Evolutionary conservation across 1,139 yeast genomes (phyloP).

Genomic region (Candida labiduridarum): DNA sequence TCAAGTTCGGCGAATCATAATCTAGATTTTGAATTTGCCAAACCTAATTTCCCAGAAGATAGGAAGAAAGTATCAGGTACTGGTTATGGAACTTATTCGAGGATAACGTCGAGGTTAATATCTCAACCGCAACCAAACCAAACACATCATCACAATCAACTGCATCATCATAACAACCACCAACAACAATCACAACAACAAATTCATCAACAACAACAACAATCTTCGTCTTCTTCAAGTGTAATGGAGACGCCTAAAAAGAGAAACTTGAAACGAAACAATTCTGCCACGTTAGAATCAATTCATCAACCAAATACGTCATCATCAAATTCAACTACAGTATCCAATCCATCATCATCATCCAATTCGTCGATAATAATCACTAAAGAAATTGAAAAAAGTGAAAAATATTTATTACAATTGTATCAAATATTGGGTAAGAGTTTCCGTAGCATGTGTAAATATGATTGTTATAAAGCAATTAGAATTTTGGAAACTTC

Average conservation of each 20-base stretch:
- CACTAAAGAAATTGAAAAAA: constrained; percentile 37
- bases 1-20: constrained; percentile 6
- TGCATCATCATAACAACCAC: neutral
- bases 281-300: constrained; percentile 22
- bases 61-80: constrained; percentile 18
- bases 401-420: constrained; percentile 49
- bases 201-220: neutral
- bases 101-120: constrained; percentile 55
- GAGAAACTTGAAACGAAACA: constrained; percentile 30
- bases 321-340: constrained; percentile 6
- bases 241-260: constrained; percentile 14
- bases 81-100: constrained; percentile 40
- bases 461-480: constrained; percentile 81
- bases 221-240: neutral
- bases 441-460: constrained; percentile 63
- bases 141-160: constrained; percentile 2
- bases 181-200: neutral
- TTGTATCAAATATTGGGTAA: constrained; percentile 66
- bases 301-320: constrained; percentile 9
- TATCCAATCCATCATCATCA: constrained; percentile 7
- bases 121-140: constrained; percentile 40
- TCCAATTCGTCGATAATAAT: constrained; percentile 15
- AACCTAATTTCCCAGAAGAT: constrained; percentile 33
- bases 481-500: constrained; percentile 60
- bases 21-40: constrained; percentile 39